Conservation (phyloP, 345 rosid genomes). For the Ricinus communis region DNA sequence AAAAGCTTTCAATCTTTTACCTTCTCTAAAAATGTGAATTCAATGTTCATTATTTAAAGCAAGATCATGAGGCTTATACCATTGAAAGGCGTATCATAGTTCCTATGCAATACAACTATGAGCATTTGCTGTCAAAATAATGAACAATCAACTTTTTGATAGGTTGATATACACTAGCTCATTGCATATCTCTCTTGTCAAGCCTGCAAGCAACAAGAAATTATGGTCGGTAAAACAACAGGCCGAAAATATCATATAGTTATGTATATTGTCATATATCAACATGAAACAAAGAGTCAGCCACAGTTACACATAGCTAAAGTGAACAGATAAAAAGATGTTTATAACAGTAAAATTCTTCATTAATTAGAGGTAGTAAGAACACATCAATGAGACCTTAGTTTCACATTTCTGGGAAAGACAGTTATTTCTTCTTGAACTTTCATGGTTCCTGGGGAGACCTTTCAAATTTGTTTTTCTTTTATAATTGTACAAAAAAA, state of each 20-base stretch:
- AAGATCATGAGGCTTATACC: not conserved
- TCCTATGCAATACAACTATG: not conserved
- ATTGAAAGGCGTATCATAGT: not conserved
- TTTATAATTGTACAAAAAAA: too few relatives aligned
- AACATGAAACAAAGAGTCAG: not conserved
- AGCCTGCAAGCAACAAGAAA: constrained; percentile 8
- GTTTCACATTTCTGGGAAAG: too few relatives aligned
- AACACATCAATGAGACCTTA: too few relatives aligned
- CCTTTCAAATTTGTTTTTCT: too few relatives aligned
- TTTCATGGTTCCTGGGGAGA: too few relatives aligned
- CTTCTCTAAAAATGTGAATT: not conserved
- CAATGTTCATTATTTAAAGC: not conserved
- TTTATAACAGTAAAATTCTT: too few relatives aligned
- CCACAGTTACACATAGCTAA: not conserved
- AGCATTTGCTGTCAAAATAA: not conserved
- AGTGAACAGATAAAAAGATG: not conserved
- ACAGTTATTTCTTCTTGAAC: too few relatives aligned
- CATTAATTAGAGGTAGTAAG: too few relatives aligned
- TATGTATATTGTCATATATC: not conserved
- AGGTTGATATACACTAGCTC: not conserved
- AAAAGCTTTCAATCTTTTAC: not conserved
- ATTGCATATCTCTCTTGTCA: not conserved
- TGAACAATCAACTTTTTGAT: not conserved
- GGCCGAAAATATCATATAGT: not conserved
- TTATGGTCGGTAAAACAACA: not conserved